Conservation (phyloP, 805 yeast genomes). For the Ogataea thermomethanolica region DNA sequence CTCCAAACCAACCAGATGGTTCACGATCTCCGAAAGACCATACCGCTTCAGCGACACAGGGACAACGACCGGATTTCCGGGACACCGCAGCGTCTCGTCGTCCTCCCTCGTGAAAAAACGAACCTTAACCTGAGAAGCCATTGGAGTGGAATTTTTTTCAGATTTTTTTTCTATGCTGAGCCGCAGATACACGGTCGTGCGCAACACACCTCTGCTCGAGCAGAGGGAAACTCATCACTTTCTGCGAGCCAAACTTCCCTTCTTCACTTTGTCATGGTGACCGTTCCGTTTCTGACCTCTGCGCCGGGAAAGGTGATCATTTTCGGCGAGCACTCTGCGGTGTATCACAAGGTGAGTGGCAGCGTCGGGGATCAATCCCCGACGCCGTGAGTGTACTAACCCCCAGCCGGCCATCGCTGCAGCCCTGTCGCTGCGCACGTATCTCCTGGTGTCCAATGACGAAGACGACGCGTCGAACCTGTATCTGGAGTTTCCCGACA, state of each 20-base stretch:
- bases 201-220: background rate
- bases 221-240: conserved; percentile 7
- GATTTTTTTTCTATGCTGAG: conserved; percentile 12
- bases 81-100: conserved; percentile 65
- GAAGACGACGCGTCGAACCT: conserved; percentile 40
- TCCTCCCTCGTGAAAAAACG: conserved; percentile 84
- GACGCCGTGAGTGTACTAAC: background rate
- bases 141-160: conserved; percentile 9
- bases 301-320: conserved; percentile 97
- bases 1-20: conserved; percentile 68
- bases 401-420: conserved; percentile 90
- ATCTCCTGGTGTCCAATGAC: conserved; percentile 58
- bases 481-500: conserved; percentile 79
- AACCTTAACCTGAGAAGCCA: conserved; percentile 59
- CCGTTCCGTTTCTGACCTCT: conserved; percentile 66
- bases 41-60: conserved; percentile 84
- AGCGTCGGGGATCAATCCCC: conserved; percentile 1
- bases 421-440: conserved; percentile 82
- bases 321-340: conserved; percentile 97
- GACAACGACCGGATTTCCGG: conserved; percentile 80
- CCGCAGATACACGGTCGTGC: conserved; percentile 12
- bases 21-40: conserved; percentile 93
- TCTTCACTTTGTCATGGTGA: conserved; percentile 4
- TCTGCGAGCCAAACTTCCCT: background rate
- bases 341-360: conserved; percentile 59